phyloP scores from a whole-genome alignment of 1,139 yeast genomes.

The Nakaseomyces nivariensis region DNA sequence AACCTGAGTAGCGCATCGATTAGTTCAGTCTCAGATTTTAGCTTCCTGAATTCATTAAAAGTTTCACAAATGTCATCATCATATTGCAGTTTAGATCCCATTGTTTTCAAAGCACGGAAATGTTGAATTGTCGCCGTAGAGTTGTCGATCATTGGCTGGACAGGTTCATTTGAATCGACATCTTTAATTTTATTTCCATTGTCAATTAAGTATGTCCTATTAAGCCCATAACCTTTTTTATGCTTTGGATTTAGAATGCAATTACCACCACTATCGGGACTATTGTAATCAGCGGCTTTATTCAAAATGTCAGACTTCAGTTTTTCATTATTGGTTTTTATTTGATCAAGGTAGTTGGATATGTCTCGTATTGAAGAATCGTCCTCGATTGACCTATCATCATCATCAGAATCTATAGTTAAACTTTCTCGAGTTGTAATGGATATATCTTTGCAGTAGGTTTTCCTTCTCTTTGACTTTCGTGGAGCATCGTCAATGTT shows the following conservation, averaged over 20 bases:
- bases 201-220: background rate
- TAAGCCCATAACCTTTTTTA: background rate
- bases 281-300: background rate
- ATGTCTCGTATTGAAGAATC: background rate
- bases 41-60: background rate
- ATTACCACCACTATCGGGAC: background rate
- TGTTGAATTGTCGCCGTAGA: background rate
- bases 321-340: background rate
- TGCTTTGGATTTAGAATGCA: background rate
- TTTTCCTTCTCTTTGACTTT: slow-evolving; percentile 1
- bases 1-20: background rate
- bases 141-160: background rate
- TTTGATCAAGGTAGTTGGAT: background rate
- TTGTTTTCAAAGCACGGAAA: background rate
- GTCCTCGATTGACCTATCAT: background rate
- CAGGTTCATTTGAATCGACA: background rate
- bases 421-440: background rate
- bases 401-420: background rate
- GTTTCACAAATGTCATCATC: background rate
- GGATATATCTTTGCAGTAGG: background rate
- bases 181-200: background rate
- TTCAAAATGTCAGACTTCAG: background rate
- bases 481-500: background rate
- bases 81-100: background rate
- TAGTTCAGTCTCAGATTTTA: background rate